A percentile compares a stretch with the other conserved stretches of the same genome.
Evolutionary conservation across 495 filamentous ascomycete genomes (phyloP).

Genomic region (Amorphotheca resinae): DNA sequence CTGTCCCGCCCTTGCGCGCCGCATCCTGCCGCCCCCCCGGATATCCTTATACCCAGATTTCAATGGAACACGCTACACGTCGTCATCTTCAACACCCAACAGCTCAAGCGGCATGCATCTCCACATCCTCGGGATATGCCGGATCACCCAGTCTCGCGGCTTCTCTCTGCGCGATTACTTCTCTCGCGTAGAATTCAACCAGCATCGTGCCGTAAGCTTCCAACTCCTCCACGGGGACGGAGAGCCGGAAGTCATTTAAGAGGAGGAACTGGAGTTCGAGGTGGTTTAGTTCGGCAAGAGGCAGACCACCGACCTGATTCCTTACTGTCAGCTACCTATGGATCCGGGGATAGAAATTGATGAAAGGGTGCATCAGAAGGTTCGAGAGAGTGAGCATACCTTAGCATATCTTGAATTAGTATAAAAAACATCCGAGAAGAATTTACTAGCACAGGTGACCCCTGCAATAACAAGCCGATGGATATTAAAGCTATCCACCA

Average conservation of each 20-base stretch:
- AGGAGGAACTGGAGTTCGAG: slow-evolving; percentile 94
- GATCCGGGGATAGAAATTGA: neutral
- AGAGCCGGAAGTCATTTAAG: slow-evolving; percentile 92
- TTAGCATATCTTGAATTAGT: slow-evolving; percentile 99
- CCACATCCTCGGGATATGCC: slow-evolving; percentile 18
- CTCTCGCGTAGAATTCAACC: slow-evolving; percentile 93
- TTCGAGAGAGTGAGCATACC: slow-evolving; percentile 38
- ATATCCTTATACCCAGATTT: too few species aligned
- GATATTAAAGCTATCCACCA: slow-evolving; percentile 98
- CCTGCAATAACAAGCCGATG: slow-evolving; percentile 94
- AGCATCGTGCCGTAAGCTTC: slow-evolving; percentile 98
- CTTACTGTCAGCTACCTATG: neutral
- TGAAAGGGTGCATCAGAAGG: neutral
- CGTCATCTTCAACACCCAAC: too few species aligned
- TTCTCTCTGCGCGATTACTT: slow-evolving; percentile 56
- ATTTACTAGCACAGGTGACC: slow-evolving; percentile 97
- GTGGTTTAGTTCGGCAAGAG: slow-evolving; percentile 93
- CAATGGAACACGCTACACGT: too few species aligned
- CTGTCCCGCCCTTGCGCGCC: too few species aligned
- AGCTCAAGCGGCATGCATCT: slow-evolving; percentile 5
- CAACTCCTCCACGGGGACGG: slow-evolving; percentile 86
- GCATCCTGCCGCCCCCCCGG: too few species aligned
- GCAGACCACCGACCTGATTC: slow-evolving; percentile 80
- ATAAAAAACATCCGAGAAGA: slow-evolving; percentile 99
- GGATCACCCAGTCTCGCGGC: slow-evolving; percentile 8